Percentiles rank a stretch among this genome's conserved stretches.
phyloP scores from a whole-genome alignment of 495 filamentous ascomycete species.

The Penicillium ochrochloron region DNA sequence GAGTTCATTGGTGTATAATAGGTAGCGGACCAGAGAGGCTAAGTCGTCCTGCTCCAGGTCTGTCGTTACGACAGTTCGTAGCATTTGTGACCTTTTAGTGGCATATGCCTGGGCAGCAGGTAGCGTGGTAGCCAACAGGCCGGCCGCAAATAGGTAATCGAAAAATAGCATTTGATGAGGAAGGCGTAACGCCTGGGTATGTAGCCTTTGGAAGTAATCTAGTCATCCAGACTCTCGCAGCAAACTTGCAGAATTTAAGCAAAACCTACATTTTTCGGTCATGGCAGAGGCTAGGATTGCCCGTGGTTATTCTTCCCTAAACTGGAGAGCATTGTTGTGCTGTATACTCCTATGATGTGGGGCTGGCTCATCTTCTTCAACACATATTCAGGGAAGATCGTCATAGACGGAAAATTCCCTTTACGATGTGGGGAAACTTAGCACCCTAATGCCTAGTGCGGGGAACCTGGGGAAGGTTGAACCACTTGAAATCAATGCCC shows the following conservation, averaged over 20 bases:
- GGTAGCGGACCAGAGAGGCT: constrained; percentile 41
- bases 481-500: neutral
- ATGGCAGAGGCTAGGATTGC: neutral
- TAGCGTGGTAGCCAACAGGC: neutral
- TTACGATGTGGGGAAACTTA: neutral
- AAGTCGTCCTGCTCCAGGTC: constrained; percentile 50
- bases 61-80: constrained; percentile 42
- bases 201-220: neutral
- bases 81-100: constrained; percentile 13
- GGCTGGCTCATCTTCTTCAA: neutral
- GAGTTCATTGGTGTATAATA: constrained; percentile 46
- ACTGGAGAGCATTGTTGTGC: neutral
- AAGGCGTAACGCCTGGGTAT: neutral
- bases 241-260: neutral
- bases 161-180: neutral
- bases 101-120: neutral
- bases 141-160: neutral
- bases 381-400: neutral
- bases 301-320: neutral
- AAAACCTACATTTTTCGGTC: neutral
- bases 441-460: neutral
- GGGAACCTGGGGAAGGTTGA: neutral
- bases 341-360: neutral
- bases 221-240: neutral
- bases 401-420: constrained; percentile 1